Evolutionary conservation across 2,329 filamentous ascomycete genomes (phyloP).

Genomic region (Penicillium brevicompactum): DNA sequence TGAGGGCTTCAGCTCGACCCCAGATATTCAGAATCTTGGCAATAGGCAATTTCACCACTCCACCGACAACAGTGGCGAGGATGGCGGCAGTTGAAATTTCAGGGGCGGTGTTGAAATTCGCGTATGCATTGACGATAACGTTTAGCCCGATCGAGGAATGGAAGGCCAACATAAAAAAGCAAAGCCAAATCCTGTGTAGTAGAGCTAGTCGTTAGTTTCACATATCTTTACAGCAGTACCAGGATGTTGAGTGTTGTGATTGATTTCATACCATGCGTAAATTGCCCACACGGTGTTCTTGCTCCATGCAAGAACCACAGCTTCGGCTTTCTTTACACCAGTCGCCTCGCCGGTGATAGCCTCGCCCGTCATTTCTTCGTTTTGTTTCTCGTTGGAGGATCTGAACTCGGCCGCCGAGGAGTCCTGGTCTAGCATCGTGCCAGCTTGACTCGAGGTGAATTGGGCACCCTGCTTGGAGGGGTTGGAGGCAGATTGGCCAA

Average conservation of each 20-base stretch:
- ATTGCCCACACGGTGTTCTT: slow-evolving; percentile 30
- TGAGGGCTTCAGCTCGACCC: slow-evolving; percentile 62
- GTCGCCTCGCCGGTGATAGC: neutral
- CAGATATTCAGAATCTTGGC: slow-evolving; percentile 65
- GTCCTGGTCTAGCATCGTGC: neutral
- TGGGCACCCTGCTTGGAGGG: neutral
- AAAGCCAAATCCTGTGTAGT: slow-evolving; percentile 45
- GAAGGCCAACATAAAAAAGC: slow-evolving; percentile 47
- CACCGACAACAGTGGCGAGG: slow-evolving; percentile 58
- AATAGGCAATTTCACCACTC: slow-evolving; percentile 60
- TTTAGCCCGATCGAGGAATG: slow-evolving; percentile 44
- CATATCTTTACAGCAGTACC: too few species aligned
- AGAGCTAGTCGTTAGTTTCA: neutral
- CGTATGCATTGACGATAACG: slow-evolving; percentile 53
- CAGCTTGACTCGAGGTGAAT: neutral
- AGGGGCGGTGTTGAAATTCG: slow-evolving; percentile 53
- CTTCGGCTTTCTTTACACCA: slow-evolving; percentile 34
- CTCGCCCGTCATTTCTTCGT: neutral
- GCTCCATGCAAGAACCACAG: slow-evolving; percentile 41
- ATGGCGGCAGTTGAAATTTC: slow-evolving; percentile 55
- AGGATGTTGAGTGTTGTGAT: neutral
- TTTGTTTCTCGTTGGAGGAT: neutral
- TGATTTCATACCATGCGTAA: slow-evolving; percentile 30
- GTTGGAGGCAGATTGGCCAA: neutral
- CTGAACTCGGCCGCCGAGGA: neutral